Evolutionary conservation across 2,329 filamentous ascomycete species (phyloP), one percentile per base, ranked within the genome.

Genomic region (Cordyceps tenuipes): DNA sequence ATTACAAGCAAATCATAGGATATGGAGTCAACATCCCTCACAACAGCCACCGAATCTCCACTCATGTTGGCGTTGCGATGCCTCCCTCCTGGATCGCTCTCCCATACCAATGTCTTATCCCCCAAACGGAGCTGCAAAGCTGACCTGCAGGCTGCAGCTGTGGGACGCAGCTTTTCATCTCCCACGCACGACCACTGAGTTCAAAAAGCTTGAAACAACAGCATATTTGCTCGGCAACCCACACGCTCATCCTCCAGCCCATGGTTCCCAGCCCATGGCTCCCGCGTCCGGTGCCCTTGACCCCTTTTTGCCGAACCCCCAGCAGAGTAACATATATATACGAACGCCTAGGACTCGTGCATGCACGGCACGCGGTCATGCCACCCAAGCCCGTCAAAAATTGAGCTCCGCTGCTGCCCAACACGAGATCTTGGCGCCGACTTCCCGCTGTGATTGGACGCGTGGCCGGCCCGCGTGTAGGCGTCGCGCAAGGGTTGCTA

Each of bases 351-450:
- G 12, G 51, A 47, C 12, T 19, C 13, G 21, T 10, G 46, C 56
- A 44, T 49, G 56, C 57, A 36, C 17, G 9, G 17, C 57, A 59
- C 41, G 12, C 52, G 49, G 48, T 59, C 57, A 59, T 52, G 57
- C 41, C 36, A 36, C 39, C 39, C 5, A 29, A 29, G 7, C 29
- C 29, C 29, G 23, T 8, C 47, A 13, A 39, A n/a, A 36, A 46
- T 44, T 26, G 44, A 26, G 23, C 6, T 46, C 34, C 34, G 47
- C 56, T 58, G 56, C 41, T 59, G 39, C 49, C 47, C 39, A 53
- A 59, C 57, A 59, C 57, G 57, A 59, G 48, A 59, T 59, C 57
- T 59, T 52, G 57, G 57, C 57, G 57, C 15, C 19, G 48, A 17
- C 17, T 9, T 15, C 5, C 17, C 29, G 5, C 23, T 26, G 26